Evolutionary conservation across 768 basidiomycete genomes (phyloP).

Genomic region (Boletus vinaceobasis): DNA sequence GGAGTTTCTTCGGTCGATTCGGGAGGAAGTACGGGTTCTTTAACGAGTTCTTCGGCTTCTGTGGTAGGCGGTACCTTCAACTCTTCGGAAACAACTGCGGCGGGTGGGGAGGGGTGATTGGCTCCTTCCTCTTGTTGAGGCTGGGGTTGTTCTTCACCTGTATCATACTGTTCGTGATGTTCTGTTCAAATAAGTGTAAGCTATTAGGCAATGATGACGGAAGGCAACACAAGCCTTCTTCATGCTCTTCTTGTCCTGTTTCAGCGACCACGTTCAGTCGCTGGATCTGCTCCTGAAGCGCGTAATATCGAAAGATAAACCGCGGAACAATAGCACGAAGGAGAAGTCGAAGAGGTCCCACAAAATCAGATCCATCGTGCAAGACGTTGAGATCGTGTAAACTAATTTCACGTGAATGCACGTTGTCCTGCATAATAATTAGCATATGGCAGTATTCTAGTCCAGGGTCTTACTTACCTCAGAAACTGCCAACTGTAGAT

Average conservation of each 20-base stretch:
- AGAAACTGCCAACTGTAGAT: conserved; percentile 58
- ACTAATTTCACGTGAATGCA: conserved; percentile 63
- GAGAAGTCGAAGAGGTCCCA: conserved; percentile 61
- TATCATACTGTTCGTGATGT: conserved; percentile 9
- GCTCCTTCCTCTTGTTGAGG: conserved; percentile 6
- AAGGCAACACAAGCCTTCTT: conserved; percentile 17
- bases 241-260: conserved; percentile 13
- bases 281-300: conserved; percentile 56
- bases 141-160: conserved; percentile 4
- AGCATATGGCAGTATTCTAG: background rate
- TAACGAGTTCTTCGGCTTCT: background rate
- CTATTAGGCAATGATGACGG: background rate
- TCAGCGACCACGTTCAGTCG: conserved; percentile 31
- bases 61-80: background rate
- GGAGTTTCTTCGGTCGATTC: conserved; percentile 3
- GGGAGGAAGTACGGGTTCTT: background rate
- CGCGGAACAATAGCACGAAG: conserved; percentile 49
- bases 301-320: conserved; percentile 64
- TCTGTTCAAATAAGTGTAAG: conserved; percentile 11
- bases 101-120: background rate
- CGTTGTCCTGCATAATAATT: conserved; percentile 52
- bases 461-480: conserved; percentile 45
- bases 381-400: conserved; percentile 70
- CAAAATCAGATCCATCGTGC: conserved; percentile 60
- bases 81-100: background rate